Conservation (phyloP, 129 eudicot species). For the Pseudognaphalium luteoalbum region DNA sequence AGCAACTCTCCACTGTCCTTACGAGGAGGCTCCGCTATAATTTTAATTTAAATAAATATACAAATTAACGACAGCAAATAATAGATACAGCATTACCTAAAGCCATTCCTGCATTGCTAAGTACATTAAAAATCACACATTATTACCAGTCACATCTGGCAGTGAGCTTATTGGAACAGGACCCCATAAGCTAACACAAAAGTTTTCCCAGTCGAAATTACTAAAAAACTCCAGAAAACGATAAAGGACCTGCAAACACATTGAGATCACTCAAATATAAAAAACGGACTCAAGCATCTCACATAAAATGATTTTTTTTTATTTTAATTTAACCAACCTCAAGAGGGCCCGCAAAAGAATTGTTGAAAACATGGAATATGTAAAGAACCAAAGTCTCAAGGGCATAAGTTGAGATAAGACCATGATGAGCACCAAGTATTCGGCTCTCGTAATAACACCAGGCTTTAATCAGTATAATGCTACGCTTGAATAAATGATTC, state of each 20-base stretch:
- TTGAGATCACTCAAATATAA: background rate
- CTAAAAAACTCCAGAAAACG: constrained; percentile 88
- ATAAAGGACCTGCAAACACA: constrained; percentile 58
- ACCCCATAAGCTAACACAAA: constrained; percentile 88
- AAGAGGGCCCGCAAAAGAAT: constrained; percentile 73
- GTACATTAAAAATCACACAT: constrained; percentile 47
- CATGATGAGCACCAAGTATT: constrained; percentile 53
- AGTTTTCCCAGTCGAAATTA: constrained; percentile 83
- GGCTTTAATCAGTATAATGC: constrained; percentile 18
- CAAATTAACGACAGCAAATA: background rate
- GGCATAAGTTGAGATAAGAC: constrained; percentile 84
- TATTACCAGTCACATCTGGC: constrained; percentile 70
- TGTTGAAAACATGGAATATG: constrained; percentile 76
- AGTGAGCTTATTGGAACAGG: constrained; percentile 78
- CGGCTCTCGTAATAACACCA: constrained; percentile 22
- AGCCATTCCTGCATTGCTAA: background rate
- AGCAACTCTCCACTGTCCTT: constrained; percentile 24
- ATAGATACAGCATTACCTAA: background rate
- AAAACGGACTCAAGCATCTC: background rate
- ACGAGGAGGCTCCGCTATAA: constrained; percentile 20
- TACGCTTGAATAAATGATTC: constrained; percentile 11
- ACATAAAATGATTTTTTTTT: background rate
- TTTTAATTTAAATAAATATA: background rate
- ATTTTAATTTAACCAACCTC: constrained; percentile 42
- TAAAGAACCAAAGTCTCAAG: constrained; percentile 80